A percentile compares a stretch with the other conserved stretches of the same genome.
Evolutionary conservation across 192 early-diverging fungal species (phyloP).

Genomic region (Polychytrium aggregatum): DNA sequence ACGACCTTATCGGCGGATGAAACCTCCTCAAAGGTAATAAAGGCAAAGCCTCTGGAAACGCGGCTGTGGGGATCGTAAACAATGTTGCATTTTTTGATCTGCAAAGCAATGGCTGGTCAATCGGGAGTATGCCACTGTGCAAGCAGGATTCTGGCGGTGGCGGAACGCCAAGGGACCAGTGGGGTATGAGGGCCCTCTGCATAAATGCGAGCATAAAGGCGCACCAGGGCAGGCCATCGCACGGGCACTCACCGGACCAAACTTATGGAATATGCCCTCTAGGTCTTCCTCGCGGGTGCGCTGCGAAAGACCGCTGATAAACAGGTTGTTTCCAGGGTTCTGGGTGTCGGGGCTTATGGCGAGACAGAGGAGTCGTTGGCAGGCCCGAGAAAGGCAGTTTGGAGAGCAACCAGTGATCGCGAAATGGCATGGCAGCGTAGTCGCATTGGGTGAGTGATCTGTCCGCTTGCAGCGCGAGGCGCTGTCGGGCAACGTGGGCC

Average conservation of each 20-base stretch:
- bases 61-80: slow-evolving; percentile 63
- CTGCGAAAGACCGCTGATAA: slow-evolving; percentile 55
- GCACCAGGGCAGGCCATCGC: background rate
- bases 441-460: no score
- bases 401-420: no score
- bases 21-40: slow-evolving; percentile 24
- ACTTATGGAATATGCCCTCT: slow-evolving; percentile 58
- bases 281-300: slow-evolving; percentile 52
- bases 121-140: no score
- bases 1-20: slow-evolving; percentile 28
- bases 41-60: slow-evolving; percentile 57
- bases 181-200: no score
- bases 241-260: slow-evolving; percentile 54
- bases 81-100: slow-evolving; percentile 1
- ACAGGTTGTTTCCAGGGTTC: slow-evolving; percentile 48
- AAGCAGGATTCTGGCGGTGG: background rate
- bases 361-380: no score
- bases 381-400: no score
- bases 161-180: background rate
- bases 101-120: no score
- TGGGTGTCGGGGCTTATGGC: no score
- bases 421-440: no score
- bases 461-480: no score
- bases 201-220: no score
- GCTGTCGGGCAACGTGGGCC: no score